Evolutionary conservation across 2,329 filamentous ascomycete genomes (phyloP).

Genomic region (Botryotinia convoluta): DNA sequence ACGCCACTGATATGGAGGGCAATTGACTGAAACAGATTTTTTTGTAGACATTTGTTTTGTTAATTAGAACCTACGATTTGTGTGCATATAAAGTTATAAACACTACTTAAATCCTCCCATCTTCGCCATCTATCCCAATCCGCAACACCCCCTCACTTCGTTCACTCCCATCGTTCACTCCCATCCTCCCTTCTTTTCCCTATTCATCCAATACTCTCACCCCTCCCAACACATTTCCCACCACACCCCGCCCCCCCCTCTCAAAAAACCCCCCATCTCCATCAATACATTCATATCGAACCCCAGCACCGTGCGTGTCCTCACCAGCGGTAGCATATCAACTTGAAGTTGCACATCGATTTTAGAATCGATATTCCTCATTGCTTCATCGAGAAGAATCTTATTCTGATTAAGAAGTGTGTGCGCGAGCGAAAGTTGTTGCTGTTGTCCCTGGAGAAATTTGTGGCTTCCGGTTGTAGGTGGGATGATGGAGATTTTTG

Average conservation of each 20-base stretch:
- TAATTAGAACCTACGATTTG: background rate
- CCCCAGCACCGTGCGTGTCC: background rate
- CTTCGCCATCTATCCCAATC: too few relatives aligned
- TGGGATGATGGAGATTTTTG: too few relatives aligned
- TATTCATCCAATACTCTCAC: background rate
- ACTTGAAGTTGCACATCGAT: background rate
- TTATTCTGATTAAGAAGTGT: background rate
- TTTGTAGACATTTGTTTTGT: background rate
- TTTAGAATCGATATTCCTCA: background rate
- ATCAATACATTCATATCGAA: background rate
- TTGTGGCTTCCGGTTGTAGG: background rate
- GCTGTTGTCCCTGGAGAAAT: background rate
- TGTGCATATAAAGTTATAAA: background rate
- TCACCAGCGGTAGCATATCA: too few relatives aligned
- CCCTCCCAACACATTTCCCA: too few relatives aligned
- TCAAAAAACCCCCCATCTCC: background rate
- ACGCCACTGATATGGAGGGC: background rate
- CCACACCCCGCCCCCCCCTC: too few relatives aligned
- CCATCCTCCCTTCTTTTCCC: background rate
- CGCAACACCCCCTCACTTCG: too few relatives aligned
- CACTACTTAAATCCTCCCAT: background rate
- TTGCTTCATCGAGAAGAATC: background rate
- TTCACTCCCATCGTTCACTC: too few relatives aligned
- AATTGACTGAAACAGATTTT: background rate
- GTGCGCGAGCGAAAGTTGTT: background rate